phyloP scores from a whole-genome alignment of 2,329 filamentous ascomycete species.

The Talaromyces sp. region DNA sequence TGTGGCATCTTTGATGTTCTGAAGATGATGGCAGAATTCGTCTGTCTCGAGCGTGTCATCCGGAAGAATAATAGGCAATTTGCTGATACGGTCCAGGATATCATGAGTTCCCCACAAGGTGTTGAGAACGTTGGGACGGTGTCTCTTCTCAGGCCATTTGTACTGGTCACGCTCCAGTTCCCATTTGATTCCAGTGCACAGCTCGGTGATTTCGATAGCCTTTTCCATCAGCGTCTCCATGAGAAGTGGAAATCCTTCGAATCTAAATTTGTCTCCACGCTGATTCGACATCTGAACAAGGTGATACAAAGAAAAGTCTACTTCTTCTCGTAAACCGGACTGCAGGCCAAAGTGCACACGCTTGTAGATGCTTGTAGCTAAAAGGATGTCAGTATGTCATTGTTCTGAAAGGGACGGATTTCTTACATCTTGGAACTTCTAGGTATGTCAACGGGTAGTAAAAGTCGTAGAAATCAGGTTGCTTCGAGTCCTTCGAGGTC shows the following conservation, averaged over 20 bases:
- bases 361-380: conserved; percentile 69
- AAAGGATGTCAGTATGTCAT: conserved; percentile 5
- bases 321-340: conserved; percentile 72
- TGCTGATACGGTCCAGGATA: conserved; percentile 66
- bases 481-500: conserved; percentile 25
- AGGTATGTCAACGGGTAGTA: conserved; percentile 32
- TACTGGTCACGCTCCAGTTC: conserved; percentile 63
- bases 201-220: conserved; percentile 67
- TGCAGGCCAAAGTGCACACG: conserved; percentile 79
- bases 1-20: conserved; percentile 77
- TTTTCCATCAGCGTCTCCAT: conserved; percentile 86
- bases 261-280: conserved; percentile 90
- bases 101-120: conserved; percentile 64
- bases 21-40: conserved; percentile 65
- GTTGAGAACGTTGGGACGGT: conserved; percentile 56
- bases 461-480: conserved; percentile 36
- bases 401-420: not conserved
- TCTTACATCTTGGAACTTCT: conserved; percentile 33
- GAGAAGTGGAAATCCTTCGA: conserved; percentile 83
- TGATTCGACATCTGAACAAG: conserved; percentile 94
- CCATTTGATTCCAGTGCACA: conserved; percentile 84
- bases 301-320: conserved; percentile 90
- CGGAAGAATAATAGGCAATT: conserved; percentile 56
- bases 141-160: conserved; percentile 42
- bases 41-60: conserved; percentile 67